Conservation (phyloP, 306 rosid genomes). For the Dryas drummondii region DNA sequence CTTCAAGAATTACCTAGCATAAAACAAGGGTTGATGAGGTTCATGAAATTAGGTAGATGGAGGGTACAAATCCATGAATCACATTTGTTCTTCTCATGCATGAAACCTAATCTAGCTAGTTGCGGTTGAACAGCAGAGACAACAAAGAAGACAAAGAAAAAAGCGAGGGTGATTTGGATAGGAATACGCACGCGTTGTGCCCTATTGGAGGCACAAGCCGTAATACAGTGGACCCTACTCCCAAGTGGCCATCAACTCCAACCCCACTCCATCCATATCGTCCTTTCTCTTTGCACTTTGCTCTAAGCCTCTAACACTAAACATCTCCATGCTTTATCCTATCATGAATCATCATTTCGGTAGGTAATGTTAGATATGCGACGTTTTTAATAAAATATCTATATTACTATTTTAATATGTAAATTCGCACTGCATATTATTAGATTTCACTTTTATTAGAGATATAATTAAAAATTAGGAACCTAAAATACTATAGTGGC, state of each 20-base stretch:
- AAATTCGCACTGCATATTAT: too few relatives aligned
- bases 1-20: too few relatives aligned
- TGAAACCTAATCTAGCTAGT: background rate
- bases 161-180: constrained; percentile 14
- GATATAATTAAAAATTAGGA: too few relatives aligned
- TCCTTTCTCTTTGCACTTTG: background rate
- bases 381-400: too few relatives aligned
- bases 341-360: too few relatives aligned
- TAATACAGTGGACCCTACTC: constrained; percentile 40
- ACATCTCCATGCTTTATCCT: too few relatives aligned
- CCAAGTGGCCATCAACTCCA: background rate
- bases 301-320: background rate
- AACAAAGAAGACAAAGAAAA: background rate
- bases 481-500: too few relatives aligned
- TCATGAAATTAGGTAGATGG: too few relatives aligned
- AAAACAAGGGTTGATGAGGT: too few relatives aligned
- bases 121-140: background rate
- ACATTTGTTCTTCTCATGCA: background rate
- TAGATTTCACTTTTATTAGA: too few relatives aligned
- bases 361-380: too few relatives aligned
- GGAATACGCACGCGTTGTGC: constrained; percentile 60
- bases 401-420: too few relatives aligned
- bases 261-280: background rate
- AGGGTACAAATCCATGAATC: background rate
- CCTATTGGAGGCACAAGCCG: constrained; percentile 51